These are phyloP conservation scores for Zelopaecilomyces penicillatus DNA, from an alignment of 2,329 filamentous ascomycete species.

Conservation along the genomic window DNA sequence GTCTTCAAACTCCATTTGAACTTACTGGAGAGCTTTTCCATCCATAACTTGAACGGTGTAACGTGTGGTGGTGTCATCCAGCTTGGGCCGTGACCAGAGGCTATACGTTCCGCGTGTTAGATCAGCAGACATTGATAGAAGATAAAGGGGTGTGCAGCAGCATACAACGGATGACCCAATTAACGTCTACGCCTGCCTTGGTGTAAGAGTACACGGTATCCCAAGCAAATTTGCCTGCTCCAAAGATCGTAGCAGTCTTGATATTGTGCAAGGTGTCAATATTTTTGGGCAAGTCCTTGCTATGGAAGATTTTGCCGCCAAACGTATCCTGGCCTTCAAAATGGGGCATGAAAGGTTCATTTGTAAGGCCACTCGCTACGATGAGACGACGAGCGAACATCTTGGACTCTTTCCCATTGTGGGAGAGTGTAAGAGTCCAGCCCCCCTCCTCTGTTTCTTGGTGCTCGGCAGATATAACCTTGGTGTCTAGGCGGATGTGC, in stretches of 20 bases:
- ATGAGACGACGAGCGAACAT: constrained; percentile 39
- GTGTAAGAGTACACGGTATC: constrained; percentile 57
- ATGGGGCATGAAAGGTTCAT: constrained; percentile 35
- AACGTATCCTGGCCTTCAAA: constrained; percentile 40
- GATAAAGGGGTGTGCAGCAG: not conserved
- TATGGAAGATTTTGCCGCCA: constrained; percentile 40
- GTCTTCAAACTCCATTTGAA: constrained; percentile 8
- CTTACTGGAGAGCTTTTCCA: constrained; percentile 57
- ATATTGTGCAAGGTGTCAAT: constrained; percentile 30
- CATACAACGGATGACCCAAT: constrained; percentile 50
- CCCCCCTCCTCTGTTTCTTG: constrained; percentile 26
- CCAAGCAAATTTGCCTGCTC: constrained; percentile 56
- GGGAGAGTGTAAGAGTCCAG: constrained; percentile 32
- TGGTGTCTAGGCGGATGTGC: constrained; percentile 31
- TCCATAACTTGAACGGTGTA: constrained; percentile 56
- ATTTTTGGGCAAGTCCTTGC: constrained; percentile 35
- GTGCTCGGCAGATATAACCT: constrained; percentile 35
- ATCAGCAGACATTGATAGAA: not conserved
- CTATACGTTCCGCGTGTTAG: constrained; percentile 12
- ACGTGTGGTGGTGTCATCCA: constrained; percentile 54
- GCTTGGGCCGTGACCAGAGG: constrained; percentile 47
- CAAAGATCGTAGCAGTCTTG: constrained; percentile 45
- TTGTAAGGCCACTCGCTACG: constrained; percentile 49
- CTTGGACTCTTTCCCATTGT: constrained; percentile 13
- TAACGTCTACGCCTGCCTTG: constrained; percentile 43